Evolutionary conservation across 2,329 filamentous ascomycete species (phyloP), one percentile per base, ranked within the genome.

Genomic region (Colletotrichum theobromicola): DNA sequence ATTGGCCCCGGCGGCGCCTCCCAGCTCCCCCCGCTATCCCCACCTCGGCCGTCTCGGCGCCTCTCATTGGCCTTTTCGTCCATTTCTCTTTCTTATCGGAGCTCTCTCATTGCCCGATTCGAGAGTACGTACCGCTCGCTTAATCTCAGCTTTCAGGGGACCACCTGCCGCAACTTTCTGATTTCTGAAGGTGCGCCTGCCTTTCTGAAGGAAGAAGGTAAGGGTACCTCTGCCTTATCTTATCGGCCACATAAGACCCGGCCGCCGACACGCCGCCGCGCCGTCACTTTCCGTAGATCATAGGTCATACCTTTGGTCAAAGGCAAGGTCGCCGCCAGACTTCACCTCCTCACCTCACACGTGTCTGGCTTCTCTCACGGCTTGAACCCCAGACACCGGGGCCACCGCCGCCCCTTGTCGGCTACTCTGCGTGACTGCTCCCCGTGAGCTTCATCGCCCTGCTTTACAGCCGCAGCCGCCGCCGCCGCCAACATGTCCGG

Each of bases 401-500:
- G 42, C 46, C 28, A 12, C 46, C 28, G 63, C n/a, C 46, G 63
- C 42, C 46, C 60, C 30, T n/a, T 24, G 63, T 34, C 46, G 63
- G 32, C 26, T 7, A 32, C 12, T 34, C 16, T 26, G 4, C 26
- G 16, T 30, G 9, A 26, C 53, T 26, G 26, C 35, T 62, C 34
- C 24, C 55, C 37, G 57, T 26, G 55, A 69, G 57, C n/a, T 28
- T 42, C 60, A 21, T 35, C 21, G 15, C n/a, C n/a, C 42, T 50
- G n/a, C 42, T 21, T 21, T 24, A 13, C 6, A n/a, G n/a, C 42
- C 42, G n/a, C n/a, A n/a, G n/a, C 42, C n/a, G 21, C 24, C 10
- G 6, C 28, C 24, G 37, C 26, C 61, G 32, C 13, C 69, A 82
- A 69, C 75, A 91, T 91, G 90, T 91, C 90, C 8, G 89, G 89